Conservation (phyloP, 495 filamentous ascomycete genomes). For the Trichoderma parareesei region DNA sequence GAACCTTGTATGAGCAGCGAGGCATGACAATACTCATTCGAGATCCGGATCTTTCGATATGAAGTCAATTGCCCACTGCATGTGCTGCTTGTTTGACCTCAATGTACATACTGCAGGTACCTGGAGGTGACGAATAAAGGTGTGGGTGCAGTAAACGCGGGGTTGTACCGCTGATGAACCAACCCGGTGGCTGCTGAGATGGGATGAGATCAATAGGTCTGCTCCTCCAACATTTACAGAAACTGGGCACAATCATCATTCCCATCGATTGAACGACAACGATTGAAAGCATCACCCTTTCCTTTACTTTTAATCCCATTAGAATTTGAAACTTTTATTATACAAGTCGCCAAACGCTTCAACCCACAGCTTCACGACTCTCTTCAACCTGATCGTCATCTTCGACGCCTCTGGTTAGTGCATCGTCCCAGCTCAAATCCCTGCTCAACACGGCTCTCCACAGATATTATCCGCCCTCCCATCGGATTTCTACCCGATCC, state of each 20-base stretch:
- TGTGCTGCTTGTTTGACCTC: no score
- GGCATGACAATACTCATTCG: no score
- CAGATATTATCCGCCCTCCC: background rate
- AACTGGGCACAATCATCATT: no score
- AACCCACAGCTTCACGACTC: background rate
- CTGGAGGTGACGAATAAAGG: background rate
- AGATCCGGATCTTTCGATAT: no score
- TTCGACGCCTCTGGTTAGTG: background rate
- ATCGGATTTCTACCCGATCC: background rate
- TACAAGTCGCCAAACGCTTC: background rate
- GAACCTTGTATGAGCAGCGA: no score
- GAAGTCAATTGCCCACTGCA: no score
- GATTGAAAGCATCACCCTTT: no score
- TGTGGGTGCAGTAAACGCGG: background rate
- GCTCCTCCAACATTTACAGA: background rate
- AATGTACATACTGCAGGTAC: background rate
- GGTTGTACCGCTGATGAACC: background rate
- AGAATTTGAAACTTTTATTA: no score
- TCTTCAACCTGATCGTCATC: background rate
- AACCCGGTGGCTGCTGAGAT: background rate
- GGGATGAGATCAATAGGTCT: background rate
- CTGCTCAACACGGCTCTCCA: background rate
- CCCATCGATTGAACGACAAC: no score
- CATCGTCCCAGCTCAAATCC: background rate
- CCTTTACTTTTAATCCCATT: no score